Conservation (phyloP, 2,329 filamentous ascomycete genomes). For the Trichoderma citrinoviride region DNA sequence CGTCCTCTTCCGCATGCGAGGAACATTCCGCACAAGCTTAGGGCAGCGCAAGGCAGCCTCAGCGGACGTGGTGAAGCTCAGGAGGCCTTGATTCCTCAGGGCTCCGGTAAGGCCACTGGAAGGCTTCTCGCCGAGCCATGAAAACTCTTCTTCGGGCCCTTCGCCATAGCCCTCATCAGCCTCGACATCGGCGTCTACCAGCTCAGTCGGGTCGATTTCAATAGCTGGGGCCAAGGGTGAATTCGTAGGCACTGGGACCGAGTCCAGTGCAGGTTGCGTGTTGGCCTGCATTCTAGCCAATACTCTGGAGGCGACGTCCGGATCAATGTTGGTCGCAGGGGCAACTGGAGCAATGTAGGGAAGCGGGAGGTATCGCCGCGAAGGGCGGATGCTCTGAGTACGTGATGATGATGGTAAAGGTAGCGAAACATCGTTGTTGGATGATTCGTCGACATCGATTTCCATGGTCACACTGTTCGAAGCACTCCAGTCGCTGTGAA, state of each 20-base stretch:
- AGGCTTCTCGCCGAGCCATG: slow-evolving; percentile 28
- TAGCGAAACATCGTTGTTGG: neutral
- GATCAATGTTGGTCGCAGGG: slow-evolving; percentile 3
- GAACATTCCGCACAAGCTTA: slow-evolving; percentile 26
- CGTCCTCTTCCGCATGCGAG: slow-evolving; percentile 27
- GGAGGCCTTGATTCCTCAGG: slow-evolving; percentile 25
- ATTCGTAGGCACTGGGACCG: neutral
- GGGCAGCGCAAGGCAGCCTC: slow-evolving; percentile 26
- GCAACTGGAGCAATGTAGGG: neutral
- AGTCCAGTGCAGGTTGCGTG: neutral
- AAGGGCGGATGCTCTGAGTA: neutral
- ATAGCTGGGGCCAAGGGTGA: neutral
- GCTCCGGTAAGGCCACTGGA: slow-evolving; percentile 21
- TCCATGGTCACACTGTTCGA: neutral
- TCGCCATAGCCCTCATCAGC: slow-evolving; percentile 34
- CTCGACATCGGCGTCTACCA: slow-evolving; percentile 24
- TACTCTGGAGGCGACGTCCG: slow-evolving; percentile 7
- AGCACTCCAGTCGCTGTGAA: neutral
- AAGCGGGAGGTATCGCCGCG: neutral
- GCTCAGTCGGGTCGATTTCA: slow-evolving; percentile 12
- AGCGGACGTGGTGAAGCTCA: slow-evolving; percentile 19
- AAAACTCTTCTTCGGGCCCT: slow-evolving; percentile 29
- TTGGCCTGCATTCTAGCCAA: slow-evolving; percentile 12
- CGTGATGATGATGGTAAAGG: neutral
- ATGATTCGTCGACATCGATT: slow-evolving; percentile 6